These are phyloP conservation scores for Grosmannia clavigera DNA, from an alignment of 2,329 filamentous ascomycete species.

Conservation along the genomic window DNA sequence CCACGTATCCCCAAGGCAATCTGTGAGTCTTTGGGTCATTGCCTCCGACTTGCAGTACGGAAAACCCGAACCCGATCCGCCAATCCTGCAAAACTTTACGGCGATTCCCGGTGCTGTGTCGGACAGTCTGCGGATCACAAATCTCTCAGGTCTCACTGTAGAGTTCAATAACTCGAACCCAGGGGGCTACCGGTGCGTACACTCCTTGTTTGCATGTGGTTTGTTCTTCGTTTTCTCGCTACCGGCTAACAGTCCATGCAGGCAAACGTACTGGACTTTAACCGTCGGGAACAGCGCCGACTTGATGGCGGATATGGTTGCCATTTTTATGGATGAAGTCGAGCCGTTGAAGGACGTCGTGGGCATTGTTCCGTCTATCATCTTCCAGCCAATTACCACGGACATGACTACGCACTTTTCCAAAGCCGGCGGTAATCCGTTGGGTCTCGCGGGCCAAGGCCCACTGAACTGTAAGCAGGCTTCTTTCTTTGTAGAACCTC, in stretches of 20 bases:
- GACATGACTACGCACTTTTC: constrained; percentile 20
- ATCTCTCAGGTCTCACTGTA: not conserved
- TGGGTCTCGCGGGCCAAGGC: constrained; percentile 21
- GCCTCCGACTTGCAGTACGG: constrained; percentile 1
- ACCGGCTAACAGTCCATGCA: not conserved
- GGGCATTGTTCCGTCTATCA: constrained; percentile 4
- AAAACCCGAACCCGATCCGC: not conserved
- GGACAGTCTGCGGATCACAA: not conserved
- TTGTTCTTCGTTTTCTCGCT: not conserved
- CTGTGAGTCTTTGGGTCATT: not conserved
- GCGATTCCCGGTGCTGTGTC: not conserved
- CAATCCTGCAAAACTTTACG: constrained; percentile 3
- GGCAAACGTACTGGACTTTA: constrained; percentile 2
- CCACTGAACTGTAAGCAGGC: not conserved
- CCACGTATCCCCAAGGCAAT: constrained; percentile 24
- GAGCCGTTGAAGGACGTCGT: not conserved
- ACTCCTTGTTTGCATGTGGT: not conserved
- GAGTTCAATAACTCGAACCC: constrained; percentile 3
- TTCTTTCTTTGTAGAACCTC: not conserved
- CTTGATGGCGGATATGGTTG: constrained; percentile 7
- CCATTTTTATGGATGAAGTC: constrained; percentile 5
- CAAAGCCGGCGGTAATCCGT: constrained; percentile 27
- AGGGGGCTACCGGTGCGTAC: not conserved
- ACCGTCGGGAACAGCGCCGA: constrained; percentile 8
- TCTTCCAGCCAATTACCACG: constrained; percentile 10